Evolutionary conservation across 306 rosid species (phyloP), one percentile per base, ranked within the genome.

Genomic region (Citrullus mucosospermus): DNA sequence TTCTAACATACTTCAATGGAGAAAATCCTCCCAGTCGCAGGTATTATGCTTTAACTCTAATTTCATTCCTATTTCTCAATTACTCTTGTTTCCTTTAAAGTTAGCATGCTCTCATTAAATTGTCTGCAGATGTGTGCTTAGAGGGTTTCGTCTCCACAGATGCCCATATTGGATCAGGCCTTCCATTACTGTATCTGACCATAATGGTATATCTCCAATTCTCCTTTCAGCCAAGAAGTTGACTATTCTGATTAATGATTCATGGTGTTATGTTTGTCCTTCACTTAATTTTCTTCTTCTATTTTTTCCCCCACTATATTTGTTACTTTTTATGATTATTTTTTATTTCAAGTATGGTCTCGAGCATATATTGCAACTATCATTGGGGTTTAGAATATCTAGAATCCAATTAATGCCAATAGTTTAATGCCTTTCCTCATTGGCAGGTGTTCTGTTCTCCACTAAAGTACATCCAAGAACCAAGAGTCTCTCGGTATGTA

Each of bases 141-240:
- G 99, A 86, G 98, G 99, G 63, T 91, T 96, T 82, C 93, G 98
- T 67, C 97, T 96, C 82, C 97, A 91, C 87, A 88, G 98, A 80
- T 96, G 99, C 85, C 99, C 98, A 44, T 96, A 92, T 85, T 96
- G 98, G 99, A 90, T 92, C 84, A 90, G 98, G 88, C 99, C 98
- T 61, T 87, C 97, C 66, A 87, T 96, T 77, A 96, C 98, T 41
- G 88, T 92, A 80, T 92, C 93, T n/a, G 90, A 96, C 85, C 93
- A 91, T 86, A 91, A 86, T 66, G 98, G 98, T 96, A 72, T 48
- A 87, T 84, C 76, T n/a, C 57, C 74, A n/a, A 68, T 43, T 58
- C 28, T 56, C 39, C 50, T 59, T 58, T 77, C n/a, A 30, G 43
- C 70, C 56, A 77, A 60, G 54, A 56, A 44, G 67, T 59, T 77